These are phyloP conservation scores for Phallus indusiatus DNA, from an alignment of 768 basidiomycete species.

Conservation along the genomic window DNA sequence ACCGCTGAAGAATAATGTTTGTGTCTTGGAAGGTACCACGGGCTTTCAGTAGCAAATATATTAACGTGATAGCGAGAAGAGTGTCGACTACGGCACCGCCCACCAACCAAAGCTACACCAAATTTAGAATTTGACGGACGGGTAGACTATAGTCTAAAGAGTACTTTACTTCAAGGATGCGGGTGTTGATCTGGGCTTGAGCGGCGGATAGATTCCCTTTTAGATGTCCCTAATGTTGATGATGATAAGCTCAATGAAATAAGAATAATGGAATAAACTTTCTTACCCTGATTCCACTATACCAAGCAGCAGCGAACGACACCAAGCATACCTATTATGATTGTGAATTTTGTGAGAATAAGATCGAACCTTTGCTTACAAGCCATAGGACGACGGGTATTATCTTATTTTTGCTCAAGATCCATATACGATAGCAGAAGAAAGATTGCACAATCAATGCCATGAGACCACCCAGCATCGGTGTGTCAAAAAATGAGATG, in stretches of 20 bases:
- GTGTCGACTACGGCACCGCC: background rate
- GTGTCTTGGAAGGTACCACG: background rate
- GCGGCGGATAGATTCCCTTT: background rate
- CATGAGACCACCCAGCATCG: conserved; percentile 18
- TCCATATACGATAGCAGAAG: conserved; percentile 25
- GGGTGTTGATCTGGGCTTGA: background rate
- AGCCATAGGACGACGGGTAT: background rate
- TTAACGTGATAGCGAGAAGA: background rate
- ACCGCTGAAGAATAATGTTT: conserved; percentile 11
- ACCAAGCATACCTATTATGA: background rate
- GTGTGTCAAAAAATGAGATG: conserved; percentile 20
- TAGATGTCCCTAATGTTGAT: background rate
- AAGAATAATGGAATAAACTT: background rate
- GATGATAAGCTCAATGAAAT: background rate
- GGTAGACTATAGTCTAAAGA: background rate
- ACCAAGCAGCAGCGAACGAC: background rate
- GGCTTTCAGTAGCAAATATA: background rate
- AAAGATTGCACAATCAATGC: conserved; percentile 22
- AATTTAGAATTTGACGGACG: background rate
- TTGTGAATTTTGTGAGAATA: background rate
- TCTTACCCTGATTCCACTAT: background rate
- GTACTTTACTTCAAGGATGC: background rate
- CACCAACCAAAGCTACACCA: background rate
- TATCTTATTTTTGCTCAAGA: conserved; percentile 14
- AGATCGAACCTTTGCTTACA: background rate